Conservation (phyloP, 371 early-diverging fungal species). For the Vairimorpha apis region DNA sequence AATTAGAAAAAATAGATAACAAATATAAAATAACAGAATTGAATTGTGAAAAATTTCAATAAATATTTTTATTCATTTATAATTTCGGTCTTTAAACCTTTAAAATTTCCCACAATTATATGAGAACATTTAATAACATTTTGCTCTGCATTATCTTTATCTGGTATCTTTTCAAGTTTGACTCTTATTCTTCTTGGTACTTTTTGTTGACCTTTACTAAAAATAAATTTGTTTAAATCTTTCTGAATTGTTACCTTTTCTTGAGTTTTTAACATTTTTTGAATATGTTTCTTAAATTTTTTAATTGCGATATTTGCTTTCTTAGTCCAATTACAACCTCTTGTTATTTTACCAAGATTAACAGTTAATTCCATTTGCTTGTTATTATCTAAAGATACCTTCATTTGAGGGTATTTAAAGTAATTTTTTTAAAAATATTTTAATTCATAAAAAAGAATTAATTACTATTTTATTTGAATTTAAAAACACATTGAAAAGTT, state of each 20-base stretch:
- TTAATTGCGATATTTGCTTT: constrained; percentile 29
- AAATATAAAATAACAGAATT: neutral
- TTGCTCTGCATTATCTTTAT: constrained; percentile 29
- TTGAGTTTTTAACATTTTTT: constrained; percentile 32
- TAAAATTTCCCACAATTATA: constrained; percentile 47
- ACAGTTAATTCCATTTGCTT: constrained; percentile 40
- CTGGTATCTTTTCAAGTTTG: constrained; percentile 27
- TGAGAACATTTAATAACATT: constrained; percentile 28
- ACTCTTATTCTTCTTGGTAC: constrained; percentile 43
- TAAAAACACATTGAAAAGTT: neutral
- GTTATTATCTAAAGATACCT: constrained; percentile 23
- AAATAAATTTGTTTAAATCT: constrained; percentile 43
- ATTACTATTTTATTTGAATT: neutral
- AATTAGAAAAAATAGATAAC: neutral
- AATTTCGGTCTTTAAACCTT: constrained; percentile 30
- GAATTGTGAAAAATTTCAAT: neutral
- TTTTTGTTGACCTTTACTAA: constrained; percentile 29
- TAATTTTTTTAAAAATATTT: neutral
- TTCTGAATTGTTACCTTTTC: constrained; percentile 21
- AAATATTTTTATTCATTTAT: constrained; percentile 30
- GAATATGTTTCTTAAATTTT: constrained; percentile 23
- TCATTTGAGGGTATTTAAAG: constrained; percentile 18
- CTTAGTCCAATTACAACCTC: constrained; percentile 26
- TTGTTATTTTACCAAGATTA: constrained; percentile 39
- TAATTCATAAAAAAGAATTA: neutral